Evolutionary conservation across 225 moss, liverwort and hornwort species (phyloP).

Genomic region (Sphagnum tenellum): DNA sequence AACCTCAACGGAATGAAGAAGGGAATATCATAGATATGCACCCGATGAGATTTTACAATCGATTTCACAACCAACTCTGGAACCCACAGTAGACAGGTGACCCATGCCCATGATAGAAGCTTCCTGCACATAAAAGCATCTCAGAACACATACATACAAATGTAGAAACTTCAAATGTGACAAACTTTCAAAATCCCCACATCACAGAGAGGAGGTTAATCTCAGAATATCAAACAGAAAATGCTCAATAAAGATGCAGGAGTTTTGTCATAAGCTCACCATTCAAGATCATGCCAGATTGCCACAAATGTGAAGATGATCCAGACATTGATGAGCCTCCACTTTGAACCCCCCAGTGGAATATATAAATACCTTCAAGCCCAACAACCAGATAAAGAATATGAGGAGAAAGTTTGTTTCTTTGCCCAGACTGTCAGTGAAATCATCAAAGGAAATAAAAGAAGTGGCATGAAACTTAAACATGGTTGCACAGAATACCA

Average conservation of each 20-base stretch:
- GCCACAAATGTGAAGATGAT: slow-evolving; percentile 97
- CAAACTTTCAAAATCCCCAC: too few relatives aligned
- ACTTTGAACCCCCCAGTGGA: slow-evolving; percentile 80
- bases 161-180: too few relatives aligned
- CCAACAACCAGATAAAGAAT: slow-evolving; percentile 6
- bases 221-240: too few relatives aligned
- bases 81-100: slow-evolving; percentile 84
- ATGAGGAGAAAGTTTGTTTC: not conserved
- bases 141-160: too few relatives aligned
- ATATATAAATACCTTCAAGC: slow-evolving; percentile 81
- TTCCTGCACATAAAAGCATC: slow-evolving; percentile 40
- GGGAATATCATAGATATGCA: not conserved
- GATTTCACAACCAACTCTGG: slow-evolving; percentile 46
- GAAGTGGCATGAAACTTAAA: too few relatives aligned
- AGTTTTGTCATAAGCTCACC: slow-evolving; percentile 27
- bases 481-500: too few relatives aligned
- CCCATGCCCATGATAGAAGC: slow-evolving; percentile 99
- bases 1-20: not conserved
- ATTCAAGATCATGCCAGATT: slow-evolving; percentile 97
- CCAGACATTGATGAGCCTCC: slow-evolving; percentile 93
- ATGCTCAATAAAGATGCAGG: too few relatives aligned
- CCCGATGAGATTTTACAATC: not conserved
- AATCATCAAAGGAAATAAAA: too few relatives aligned
- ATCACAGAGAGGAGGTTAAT: too few relatives aligned
- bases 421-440: not conserved